Evolutionary conservation across 148 eudicot species (phyloP).

Genomic region (Polygonum maritimum): DNA sequence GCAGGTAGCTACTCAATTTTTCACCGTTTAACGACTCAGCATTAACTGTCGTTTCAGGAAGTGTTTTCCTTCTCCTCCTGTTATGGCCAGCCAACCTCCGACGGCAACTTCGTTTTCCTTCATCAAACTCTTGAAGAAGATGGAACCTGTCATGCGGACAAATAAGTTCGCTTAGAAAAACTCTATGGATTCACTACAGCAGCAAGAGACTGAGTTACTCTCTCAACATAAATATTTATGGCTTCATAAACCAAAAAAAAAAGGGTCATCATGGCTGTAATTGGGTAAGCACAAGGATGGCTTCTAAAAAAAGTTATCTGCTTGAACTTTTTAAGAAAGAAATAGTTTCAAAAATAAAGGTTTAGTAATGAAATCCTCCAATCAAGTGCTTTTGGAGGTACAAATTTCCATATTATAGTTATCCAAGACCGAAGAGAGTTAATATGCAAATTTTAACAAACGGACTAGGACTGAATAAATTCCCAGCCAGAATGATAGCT

Average conservation of each 20-base stretch:
- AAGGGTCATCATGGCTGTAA: background rate
- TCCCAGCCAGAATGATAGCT: background rate
- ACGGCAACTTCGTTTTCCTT: conserved; percentile 94
- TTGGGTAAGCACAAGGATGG: background rate
- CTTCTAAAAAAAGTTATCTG: background rate
- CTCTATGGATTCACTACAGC: background rate
- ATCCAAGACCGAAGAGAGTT: background rate
- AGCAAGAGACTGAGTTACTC: background rate
- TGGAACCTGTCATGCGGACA: conserved; percentile 53
- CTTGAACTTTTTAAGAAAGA: background rate
- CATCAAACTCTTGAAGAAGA: conserved; percentile 89
- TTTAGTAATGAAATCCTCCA: no score
- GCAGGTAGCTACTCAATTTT: conserved; percentile 42
- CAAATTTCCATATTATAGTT: background rate
- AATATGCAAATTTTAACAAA: background rate
- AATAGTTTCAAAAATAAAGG: no score
- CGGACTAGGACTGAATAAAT: background rate
- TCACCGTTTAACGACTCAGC: conserved; percentile 46
- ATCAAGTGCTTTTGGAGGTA: no score
- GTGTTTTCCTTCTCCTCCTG: conserved; percentile 75
- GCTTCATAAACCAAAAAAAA: background rate
- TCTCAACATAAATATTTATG: background rate
- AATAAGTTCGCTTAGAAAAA: background rate
- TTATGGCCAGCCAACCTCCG: conserved; percentile 94
- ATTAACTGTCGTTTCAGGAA: conserved; percentile 49